Evolutionary conservation across 805 yeast genomes (phyloP), one percentile per base, ranked within the genome.

Genomic region (Ogataea siamensis): DNA sequence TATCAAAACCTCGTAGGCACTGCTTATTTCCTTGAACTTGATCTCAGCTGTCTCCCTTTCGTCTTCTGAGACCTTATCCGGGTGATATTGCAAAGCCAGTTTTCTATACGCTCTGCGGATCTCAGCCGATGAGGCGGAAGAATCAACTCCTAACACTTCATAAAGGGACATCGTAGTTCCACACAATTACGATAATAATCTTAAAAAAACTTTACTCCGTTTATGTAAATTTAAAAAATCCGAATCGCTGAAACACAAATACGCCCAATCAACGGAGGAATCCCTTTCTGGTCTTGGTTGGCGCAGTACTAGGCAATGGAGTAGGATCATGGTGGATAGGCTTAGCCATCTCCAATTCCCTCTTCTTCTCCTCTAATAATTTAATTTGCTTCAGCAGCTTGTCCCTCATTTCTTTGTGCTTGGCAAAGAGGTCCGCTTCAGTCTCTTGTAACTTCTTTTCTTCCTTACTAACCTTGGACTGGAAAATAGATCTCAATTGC

Each of bases 341-440:
- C 68, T 71, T 54, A 66, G 73, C 54, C 64, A 66, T 62, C 44
- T 85, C 93, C 52, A 93, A 72, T 60, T 80, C 87, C 46, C 72
- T 75, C 67, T 88, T 89, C 68, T 87, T 87, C 50, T 88, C 96
- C 64, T 93, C 98, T 57, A 93, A 74, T 55, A 88, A 78, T 59
- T 83, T 83, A 50, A 91, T 78, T 66, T 91, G 96, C 63, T 84
- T 84, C 49, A 83, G 72, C 61, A 93, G 75, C 66, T 87, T 87
- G 58, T 91, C 97, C 67, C 91, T 91, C 91, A 91, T 89, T 64
- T 93, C 98, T 66, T 87, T 87, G 66, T 93, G 99, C 64, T 94
- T 83, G 27, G 93, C 77, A 62, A 91, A 91, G 58, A 93, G 76
- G 65, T 93, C 99, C 41, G 95, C 93, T 70, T 93, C 99, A 32